Percentiles rank a stretch among this genome's conserved stretches.
Conservation (phyloP, 2,329 filamentous ascomycete genomes). For the Hymenoscyphus occultus region DNA sequence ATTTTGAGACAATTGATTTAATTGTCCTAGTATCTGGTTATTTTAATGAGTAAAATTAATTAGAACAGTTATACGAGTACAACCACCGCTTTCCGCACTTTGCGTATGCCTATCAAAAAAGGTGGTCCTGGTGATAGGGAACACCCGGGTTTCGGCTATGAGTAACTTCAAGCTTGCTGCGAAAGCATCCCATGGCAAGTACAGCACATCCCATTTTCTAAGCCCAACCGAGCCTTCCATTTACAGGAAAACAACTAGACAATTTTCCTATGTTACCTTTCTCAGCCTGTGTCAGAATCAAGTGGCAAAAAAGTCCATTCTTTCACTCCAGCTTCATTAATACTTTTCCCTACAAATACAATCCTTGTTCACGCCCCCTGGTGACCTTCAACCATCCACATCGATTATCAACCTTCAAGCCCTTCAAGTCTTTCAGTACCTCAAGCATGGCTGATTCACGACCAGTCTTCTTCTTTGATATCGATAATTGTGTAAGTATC, state of each 20-base stretch:
- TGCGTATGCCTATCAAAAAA: neutral
- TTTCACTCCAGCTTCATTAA: neutral
- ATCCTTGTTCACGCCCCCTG: neutral
- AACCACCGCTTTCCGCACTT: too few species aligned
- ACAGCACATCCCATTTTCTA: neutral
- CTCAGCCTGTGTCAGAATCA: neutral
- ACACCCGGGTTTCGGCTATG: neutral
- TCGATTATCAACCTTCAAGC: neutral
- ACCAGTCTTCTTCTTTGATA: conserved; percentile 77
- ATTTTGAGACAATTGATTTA: too few species aligned
- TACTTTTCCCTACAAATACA: neutral
- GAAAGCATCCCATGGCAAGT: neutral
- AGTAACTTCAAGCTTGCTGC: neutral
- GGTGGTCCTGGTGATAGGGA: neutral
- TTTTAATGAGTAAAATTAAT: too few species aligned
- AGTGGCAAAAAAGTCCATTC: neutral
- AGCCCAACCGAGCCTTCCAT: neutral
- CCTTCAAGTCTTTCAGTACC: neutral
- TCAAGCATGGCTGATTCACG: conserved; percentile 34
- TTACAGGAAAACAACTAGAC: neutral
- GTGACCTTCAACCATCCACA: neutral
- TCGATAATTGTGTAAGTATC: conserved; percentile 81
- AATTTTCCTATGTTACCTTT: neutral
- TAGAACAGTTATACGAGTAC: too few species aligned
- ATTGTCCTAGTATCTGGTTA: too few species aligned